These are phyloP conservation scores for Dactylellina parvicollis DNA, from an alignment of 2,329 filamentous ascomycete species.

Conservation along the genomic window DNA sequence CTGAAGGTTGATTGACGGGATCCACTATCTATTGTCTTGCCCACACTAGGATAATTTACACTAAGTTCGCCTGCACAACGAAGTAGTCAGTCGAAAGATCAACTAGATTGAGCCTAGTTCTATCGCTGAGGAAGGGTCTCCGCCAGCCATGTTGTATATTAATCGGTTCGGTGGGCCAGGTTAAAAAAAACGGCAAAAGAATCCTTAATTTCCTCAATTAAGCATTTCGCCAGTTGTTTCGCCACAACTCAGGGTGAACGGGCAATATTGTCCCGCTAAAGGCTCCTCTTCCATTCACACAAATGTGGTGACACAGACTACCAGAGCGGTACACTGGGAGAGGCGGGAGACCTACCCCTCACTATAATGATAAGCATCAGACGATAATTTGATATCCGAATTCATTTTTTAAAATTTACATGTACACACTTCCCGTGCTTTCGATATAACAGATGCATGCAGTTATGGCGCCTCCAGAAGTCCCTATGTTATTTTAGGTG, in stretches of 20 bases:
- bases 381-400: constrained; percentile 26
- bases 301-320: constrained; percentile 22
- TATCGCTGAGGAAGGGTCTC: neutral
- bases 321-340: neutral
- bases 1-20: constrained; percentile 5
- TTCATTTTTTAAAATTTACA: constrained; percentile 5
- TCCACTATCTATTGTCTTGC: constrained; percentile 1
- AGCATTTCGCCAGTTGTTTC: neutral
- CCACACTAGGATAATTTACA: neutral
- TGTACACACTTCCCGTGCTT: constrained; percentile 6
- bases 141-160: neutral
- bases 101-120: neutral
- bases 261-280: constrained; percentile 31
- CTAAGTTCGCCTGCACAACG: neutral
- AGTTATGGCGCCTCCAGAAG: constrained; percentile 26
- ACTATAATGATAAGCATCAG: constrained; percentile 37
- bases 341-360: constrained; percentile 32
- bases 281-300: neutral
- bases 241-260: constrained; percentile 32
- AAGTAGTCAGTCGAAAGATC: neutral
- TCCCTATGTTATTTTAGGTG: constrained; percentile 51
- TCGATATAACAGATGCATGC: constrained; percentile 19
- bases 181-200: constrained; percentile 28
- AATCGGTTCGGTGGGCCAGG: constrained; percentile 10
- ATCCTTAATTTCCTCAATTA: constrained; percentile 46